These are phyloP conservation scores for Pseudozyma pruni DNA, from an alignment of 1,284 basidiomycete species.

Conservation along the genomic window DNA sequence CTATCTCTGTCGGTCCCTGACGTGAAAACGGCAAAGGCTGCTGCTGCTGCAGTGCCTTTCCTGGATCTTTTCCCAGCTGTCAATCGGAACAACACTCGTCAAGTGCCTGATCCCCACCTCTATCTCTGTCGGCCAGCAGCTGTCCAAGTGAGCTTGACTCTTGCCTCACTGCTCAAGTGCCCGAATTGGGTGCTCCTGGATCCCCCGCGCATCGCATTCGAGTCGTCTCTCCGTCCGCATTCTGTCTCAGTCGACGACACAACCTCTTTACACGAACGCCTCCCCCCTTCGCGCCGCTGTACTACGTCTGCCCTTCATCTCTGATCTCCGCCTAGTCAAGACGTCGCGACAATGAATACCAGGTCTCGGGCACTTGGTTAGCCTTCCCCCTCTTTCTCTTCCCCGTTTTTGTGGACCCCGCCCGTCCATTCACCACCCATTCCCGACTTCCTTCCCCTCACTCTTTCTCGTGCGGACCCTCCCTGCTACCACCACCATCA, in stretches of 20 bases:
- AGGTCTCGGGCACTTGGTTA: conserved; percentile 22
- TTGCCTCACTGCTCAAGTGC: neutral
- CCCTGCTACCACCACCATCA: conserved; percentile 29
- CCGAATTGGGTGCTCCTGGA: conserved; percentile 1
- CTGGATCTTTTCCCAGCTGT: conserved; percentile 16
- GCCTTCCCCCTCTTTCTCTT: neutral
- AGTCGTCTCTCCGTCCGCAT: neutral
- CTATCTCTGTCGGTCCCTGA: no score
- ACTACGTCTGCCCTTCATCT: neutral
- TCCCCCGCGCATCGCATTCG: neutral
- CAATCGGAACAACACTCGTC: conserved; percentile 10
- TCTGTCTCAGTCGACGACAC: neutral
- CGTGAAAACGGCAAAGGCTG: no score
- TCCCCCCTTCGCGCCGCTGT: no score
- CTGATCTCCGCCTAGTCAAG: neutral
- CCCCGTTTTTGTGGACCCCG: neutral
- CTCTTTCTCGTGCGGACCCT: conserved; percentile 34
- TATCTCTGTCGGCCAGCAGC: no score
- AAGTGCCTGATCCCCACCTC: conserved; percentile 1
- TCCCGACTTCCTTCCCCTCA: conserved; percentile 21
- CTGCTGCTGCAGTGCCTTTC: no score
- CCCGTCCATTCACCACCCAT: neutral
- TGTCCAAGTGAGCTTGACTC: no score
- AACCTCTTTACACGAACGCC: conserved; percentile 19
- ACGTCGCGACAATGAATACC: neutral